phyloP scores from a whole-genome alignment of 345 rosid genomes.

The Mercurialis annua region DNA sequence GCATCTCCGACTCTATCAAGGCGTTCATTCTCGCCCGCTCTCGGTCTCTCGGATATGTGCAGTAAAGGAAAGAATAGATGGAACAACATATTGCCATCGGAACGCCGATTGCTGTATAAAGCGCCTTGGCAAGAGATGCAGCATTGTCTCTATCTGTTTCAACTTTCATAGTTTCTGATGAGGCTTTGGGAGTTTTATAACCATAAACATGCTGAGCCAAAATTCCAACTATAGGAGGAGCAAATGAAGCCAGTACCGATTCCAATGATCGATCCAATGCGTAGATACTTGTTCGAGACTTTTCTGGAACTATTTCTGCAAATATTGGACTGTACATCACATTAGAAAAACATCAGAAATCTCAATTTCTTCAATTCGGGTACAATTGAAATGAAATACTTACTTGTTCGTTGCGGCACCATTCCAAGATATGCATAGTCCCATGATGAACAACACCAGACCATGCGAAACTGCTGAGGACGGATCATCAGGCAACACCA shows the following conservation, averaged over 20 bases:
- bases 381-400: background rate
- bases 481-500: slow-evolving; percentile 55
- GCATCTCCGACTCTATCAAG: slow-evolving; percentile 17
- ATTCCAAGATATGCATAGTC: slow-evolving; percentile 80
- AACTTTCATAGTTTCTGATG: slow-evolving; percentile 1
- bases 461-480: slow-evolving; percentile 52
- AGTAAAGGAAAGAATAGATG: slow-evolving; percentile 22
- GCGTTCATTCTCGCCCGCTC: slow-evolving; percentile 22
- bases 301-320: slow-evolving; percentile 28
- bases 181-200: slow-evolving; percentile 16
- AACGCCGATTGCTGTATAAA: slow-evolving; percentile 19
- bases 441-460: slow-evolving; percentile 50
- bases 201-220: slow-evolving; percentile 26
- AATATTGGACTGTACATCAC: slow-evolving; percentile 22
- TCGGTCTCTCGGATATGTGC: slow-evolving; percentile 22
- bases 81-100: slow-evolving; percentile 19
- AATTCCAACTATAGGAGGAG: slow-evolving; percentile 28
- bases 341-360: background rate
- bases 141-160: slow-evolving; percentile 26
- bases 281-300: slow-evolving; percentile 23
- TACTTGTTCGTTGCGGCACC: slow-evolving; percentile 92
- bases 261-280: slow-evolving; percentile 28
- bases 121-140: slow-evolving; percentile 25
- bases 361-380: background rate
- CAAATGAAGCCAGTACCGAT: slow-evolving; percentile 19